phyloP scores from a whole-genome alignment of 805 yeast species.

The Candida sithepensis region DNA sequence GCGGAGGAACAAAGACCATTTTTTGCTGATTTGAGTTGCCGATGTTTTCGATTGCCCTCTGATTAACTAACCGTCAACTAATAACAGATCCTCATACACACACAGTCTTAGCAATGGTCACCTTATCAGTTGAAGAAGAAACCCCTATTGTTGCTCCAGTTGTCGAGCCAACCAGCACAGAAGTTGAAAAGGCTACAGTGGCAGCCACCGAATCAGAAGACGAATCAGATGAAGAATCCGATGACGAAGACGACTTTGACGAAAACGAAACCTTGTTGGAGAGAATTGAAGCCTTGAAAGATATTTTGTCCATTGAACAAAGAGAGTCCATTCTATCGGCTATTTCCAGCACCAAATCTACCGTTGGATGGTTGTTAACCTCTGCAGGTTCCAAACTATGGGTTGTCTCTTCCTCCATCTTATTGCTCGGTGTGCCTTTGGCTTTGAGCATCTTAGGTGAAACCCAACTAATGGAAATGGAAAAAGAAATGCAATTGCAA shows the following conservation, averaged over 20 bases:
- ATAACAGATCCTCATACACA: too few relatives aligned
- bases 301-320: constrained; percentile 84
- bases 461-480: constrained; percentile 91
- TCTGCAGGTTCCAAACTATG: constrained; percentile 78
- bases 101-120: too few relatives aligned
- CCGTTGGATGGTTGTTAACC: constrained; percentile 44
- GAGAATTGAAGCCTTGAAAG: constrained; percentile 87
- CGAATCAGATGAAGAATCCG: constrained; percentile 34
- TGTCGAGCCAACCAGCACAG: constrained; percentile 48
- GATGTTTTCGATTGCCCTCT: too few relatives aligned
- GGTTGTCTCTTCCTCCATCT: constrained; percentile 78
- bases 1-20: neutral
- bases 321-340: constrained; percentile 44
- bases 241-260: constrained; percentile 68
- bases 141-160: neutral
- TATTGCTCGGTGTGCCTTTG: constrained; percentile 89
- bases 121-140: constrained; percentile 33
- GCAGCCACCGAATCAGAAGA: constrained; percentile 24
- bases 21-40: neutral
- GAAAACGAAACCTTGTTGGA: constrained; percentile 82
- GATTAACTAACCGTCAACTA: too few relatives aligned
- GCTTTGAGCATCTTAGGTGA: constrained; percentile 86
- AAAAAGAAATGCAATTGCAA: constrained; percentile 82
- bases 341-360: constrained; percentile 32
- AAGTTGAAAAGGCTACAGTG: constrained; percentile 43